Base-by-base conservation (phyloP, 345 rosid species). In the Murraya paniculata region DNA sequence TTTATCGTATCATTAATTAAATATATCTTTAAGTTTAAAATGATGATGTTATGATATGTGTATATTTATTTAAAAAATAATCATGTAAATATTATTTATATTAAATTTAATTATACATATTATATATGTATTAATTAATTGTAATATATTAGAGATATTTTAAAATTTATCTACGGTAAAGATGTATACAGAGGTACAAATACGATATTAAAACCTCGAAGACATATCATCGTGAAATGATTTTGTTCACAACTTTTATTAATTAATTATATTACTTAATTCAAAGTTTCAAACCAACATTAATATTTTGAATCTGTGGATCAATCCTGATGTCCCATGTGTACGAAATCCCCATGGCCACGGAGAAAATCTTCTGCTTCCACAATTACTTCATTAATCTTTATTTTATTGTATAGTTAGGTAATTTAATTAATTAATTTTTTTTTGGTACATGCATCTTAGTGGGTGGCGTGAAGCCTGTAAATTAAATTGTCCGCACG, bases 291-390 rank as follows among this genome's bases (percentile, higher is more conserved):
- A 45, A 13, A 45, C 1, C 50, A n/a, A 6, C 13, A 71, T 19
- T 6, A 30, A 71, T 6, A 39, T 36, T 48, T 28, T 53, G 62
- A 48, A 72, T 56, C 73, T 16, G 19, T 8, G 25, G 24, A 28
- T 55, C 14, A n/a, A 58, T 35, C 60, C 57, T n/a, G 0, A 7
- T 41, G 27, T 38, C 58, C 82, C 76, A 80, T 72, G 83, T 79
- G 85, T 62, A 13, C 68, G 24, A 65, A 73, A 80, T 83, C 83
- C 85, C 85, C 76, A 68, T 4, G 9, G 72, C 64, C 74, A 22
- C 80, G 81, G 85, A 67, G 68, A 61, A 76, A 59, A 80, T 79
- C 80, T 79, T 39, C 35, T 22, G 53, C 6, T 41, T 65, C 11
- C 19, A 18, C 77, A 55, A 13, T 62, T 28, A 13, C 21, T 67